phyloP scores from a whole-genome alignment of 108 stramenopile genomes.

The Stephanodiscus triporus region DNA sequence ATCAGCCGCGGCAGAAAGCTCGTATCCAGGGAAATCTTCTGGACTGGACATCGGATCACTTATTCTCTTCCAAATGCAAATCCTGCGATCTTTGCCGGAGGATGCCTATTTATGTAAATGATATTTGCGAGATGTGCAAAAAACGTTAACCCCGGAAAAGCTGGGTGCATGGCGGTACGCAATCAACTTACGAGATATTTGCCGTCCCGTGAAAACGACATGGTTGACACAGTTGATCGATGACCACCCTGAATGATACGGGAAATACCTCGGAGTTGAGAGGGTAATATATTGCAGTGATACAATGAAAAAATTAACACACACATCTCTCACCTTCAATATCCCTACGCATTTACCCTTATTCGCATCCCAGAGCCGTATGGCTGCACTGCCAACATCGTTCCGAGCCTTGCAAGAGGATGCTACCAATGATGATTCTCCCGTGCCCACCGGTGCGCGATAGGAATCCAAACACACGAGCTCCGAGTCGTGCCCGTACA shows the following conservation, averaged over 20 bases:
- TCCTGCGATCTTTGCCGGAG: slow-evolving; percentile 85
- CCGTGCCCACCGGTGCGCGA: slow-evolving; percentile 25
- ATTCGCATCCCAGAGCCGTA: slow-evolving; percentile 79
- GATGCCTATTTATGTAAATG: slow-evolving; percentile 45
- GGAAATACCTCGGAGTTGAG: background rate
- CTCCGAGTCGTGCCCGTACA: slow-evolving; percentile 87
- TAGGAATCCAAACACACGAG: slow-evolving; percentile 78
- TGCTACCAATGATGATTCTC: slow-evolving; percentile 63
- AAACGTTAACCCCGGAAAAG: background rate
- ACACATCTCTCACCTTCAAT: slow-evolving; percentile 45
- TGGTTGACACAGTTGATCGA: slow-evolving; percentile 78
- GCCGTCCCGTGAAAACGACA: slow-evolving; percentile 82
- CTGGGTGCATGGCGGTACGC: background rate
- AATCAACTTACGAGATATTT: slow-evolving; percentile 54
- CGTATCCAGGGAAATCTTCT: slow-evolving; percentile 27
- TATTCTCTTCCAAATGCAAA: slow-evolving; percentile 78
- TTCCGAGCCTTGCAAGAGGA: slow-evolving; percentile 82
- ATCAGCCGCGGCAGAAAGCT: slow-evolving; percentile 65
- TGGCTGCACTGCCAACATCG: slow-evolving; percentile 80
- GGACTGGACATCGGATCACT: slow-evolving; percentile 5
- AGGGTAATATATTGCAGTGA: background rate
- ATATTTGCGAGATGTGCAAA: background rate
- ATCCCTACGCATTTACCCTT: slow-evolving; percentile 70
- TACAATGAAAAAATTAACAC: slow-evolving; percentile 3
- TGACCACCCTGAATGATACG: slow-evolving; percentile 66